Evolutionary conservation across 2,329 filamentous ascomycete species (phyloP), one percentile per base, ranked within the genome.

Genomic region (Hirsutella rhossiliensis): DNA sequence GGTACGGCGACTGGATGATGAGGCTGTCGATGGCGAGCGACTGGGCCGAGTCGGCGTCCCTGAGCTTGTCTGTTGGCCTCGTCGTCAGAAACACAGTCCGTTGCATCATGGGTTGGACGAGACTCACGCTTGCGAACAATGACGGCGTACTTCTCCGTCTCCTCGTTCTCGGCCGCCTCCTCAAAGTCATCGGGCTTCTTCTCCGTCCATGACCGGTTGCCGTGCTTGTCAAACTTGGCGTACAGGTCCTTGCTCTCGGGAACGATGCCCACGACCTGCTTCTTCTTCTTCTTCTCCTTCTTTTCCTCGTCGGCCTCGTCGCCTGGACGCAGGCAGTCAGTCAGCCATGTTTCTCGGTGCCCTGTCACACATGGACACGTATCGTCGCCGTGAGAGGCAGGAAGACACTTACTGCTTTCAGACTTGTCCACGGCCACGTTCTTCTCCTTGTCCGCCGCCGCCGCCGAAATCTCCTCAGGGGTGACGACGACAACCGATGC

Each of bases 1-100:
- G 61, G 43, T 71, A 64, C 2, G 78, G 75, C 18, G 73, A 80
- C 57, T 85, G 80, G 6, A 84, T 62, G 38, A 82, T 68, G 46
- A 85, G 73, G 40, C 75, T 79, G 52, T 83, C 69, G 20, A 81
- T 68, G 43, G 73, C 63, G 29, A 82, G 69, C 39, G 73, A 75
- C 56, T 79, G 80, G 45, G 73, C 69, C 27, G 75, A 73, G 54
- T 81, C 72, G 40, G 68, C 69, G 51, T 70, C 70, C 59, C 73
- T 76, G 44, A 69, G 64, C 45, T 60, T 60, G 29, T 51, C 56
- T 57, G 20, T 9, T 8, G 5, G 36, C 9, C 9, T 5, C 8
- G 39, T 12, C 30, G 30, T 4, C 30, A 4, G 3, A 4, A 32
- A 12, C 11, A 4, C 30, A 32, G 15, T 30, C 29, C 8, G 29